phyloP scores from a whole-genome alignment of 2,329 filamentous ascomycete species.

The Alternaria incomplexa region DNA sequence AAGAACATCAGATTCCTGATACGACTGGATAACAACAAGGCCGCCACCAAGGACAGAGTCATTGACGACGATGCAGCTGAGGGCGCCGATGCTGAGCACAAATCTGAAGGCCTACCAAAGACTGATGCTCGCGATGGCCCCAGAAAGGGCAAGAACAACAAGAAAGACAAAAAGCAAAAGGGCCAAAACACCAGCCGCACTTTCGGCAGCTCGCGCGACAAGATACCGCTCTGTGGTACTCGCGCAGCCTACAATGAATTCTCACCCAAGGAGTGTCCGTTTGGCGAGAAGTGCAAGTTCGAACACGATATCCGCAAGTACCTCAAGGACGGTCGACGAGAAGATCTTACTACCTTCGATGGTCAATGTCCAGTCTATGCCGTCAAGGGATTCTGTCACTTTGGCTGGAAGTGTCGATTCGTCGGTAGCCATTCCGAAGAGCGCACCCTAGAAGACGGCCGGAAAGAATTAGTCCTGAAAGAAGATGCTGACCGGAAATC shows the following conservation, averaged over 20 bases:
- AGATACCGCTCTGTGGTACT: constrained; percentile 77
- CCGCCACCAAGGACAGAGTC: constrained; percentile 31
- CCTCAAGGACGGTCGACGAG: constrained; percentile 78
- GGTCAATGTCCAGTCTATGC: constrained; percentile 85
- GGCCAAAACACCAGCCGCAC: constrained; percentile 85
- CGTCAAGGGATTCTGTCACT: constrained; percentile 74
- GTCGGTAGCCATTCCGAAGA: constrained; percentile 86
- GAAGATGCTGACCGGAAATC: constrained; percentile 60
- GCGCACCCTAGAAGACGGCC: constrained; percentile 76
- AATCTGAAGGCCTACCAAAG: constrained; percentile 37
- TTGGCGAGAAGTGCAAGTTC: constrained; percentile 79
- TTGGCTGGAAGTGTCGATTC: constrained; percentile 95
- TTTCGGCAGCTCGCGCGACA: constrained; percentile 81
- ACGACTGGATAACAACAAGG: constrained; percentile 33
- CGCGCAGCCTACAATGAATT: constrained; percentile 77
- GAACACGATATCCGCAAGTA: constrained; percentile 88
- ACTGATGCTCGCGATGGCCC: constrained; percentile 45
- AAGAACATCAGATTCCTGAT: constrained; percentile 42
- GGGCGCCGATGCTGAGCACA: constrained; percentile 55
- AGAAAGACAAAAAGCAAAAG: constrained; percentile 68
- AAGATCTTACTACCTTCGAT: constrained; percentile 76
- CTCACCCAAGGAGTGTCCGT: constrained; percentile 75
- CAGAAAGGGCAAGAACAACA: constrained; percentile 56
- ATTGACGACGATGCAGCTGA: constrained; percentile 66
- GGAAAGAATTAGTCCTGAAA: constrained; percentile 78